Evolutionary conservation across 176 grass and related monocot genomes (phyloP).

Genomic region (Phoenix roebelenii): DNA sequence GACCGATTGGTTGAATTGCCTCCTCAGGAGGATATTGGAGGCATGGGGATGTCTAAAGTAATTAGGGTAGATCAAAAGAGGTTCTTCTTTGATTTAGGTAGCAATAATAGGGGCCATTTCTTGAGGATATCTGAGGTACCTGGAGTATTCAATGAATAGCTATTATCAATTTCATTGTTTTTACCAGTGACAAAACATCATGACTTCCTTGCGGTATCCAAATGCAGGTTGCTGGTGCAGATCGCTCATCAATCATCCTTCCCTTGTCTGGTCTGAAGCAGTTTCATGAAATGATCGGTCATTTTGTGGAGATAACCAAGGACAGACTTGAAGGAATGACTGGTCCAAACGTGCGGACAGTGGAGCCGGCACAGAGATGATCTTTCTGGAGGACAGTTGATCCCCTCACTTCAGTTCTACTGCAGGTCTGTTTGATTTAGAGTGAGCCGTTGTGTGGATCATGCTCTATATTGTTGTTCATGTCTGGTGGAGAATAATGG

Average conservation of each 20-base stretch:
- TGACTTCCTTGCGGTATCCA: background rate
- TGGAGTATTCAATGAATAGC: background rate
- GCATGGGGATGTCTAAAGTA: constrained; percentile 86
- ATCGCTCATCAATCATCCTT: constrained; percentile 94
- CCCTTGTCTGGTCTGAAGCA: constrained; percentile 93
- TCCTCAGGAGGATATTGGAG: constrained; percentile 78
- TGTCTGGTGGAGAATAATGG: constrained; percentile 17
- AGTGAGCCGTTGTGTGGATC: background rate
- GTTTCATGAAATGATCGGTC: constrained; percentile 98
- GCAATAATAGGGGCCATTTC: constrained; percentile 93
- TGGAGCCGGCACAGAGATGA: constrained; percentile 79
- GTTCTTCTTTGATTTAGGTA: constrained; percentile 97
- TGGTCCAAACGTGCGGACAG: constrained; percentile 56
- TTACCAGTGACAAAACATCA: background rate
- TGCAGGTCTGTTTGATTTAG: constrained; percentile 20
- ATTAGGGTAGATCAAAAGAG: constrained; percentile 96
- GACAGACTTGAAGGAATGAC: constrained; percentile 91
- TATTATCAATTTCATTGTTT: background rate
- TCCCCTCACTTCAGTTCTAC: background rate
- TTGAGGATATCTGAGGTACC: constrained; percentile 92
- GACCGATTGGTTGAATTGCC: constrained; percentile 77
- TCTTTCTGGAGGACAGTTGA: constrained; percentile 3
- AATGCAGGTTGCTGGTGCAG: constrained; percentile 79
- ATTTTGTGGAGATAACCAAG: constrained; percentile 99
- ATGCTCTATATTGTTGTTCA: background rate